Conservation (phyloP, 768 basidiomycete species). For the Tephrocybe rancida region DNA sequence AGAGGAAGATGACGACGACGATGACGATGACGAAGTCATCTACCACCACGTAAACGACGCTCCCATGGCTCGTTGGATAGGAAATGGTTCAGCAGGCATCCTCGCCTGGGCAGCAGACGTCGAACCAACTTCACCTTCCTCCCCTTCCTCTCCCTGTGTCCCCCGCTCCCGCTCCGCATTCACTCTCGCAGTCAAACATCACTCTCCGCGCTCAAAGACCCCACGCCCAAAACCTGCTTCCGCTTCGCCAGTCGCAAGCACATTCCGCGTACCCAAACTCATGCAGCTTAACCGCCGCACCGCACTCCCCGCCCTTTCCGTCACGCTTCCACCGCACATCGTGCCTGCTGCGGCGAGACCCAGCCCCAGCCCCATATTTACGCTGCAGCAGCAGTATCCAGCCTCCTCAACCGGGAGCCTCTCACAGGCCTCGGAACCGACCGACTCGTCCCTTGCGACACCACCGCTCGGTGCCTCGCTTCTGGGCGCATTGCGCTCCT, state of each 20-base stretch:
- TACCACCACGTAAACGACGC: slow-evolving; percentile 22
- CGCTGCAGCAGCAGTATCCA: slow-evolving; percentile 25
- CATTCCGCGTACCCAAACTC: slow-evolving; percentile 37
- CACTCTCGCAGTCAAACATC: too few species aligned
- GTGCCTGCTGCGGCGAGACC: slow-evolving; percentile 31
- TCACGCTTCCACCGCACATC: slow-evolving; percentile 41
- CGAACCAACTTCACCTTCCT: slow-evolving; percentile 23
- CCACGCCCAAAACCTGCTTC: neutral
- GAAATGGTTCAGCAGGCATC: slow-evolving; percentile 45
- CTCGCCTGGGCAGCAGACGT: slow-evolving; percentile 47
- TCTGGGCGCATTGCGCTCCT: too few species aligned
- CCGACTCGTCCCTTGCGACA: slow-evolving; percentile 56
- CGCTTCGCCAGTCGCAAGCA: too few species aligned
- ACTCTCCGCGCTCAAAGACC: neutral
- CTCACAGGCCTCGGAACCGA: slow-evolving; percentile 37
- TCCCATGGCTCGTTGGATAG: slow-evolving; percentile 33
- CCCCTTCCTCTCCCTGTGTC: slow-evolving; percentile 20
- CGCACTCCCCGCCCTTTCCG: slow-evolving; percentile 47
- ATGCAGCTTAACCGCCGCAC: slow-evolving; percentile 41
- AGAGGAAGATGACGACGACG: too few species aligned
- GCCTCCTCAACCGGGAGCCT: slow-evolving; percentile 32
- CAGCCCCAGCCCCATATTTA: slow-evolving; percentile 33
- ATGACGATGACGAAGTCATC: slow-evolving; percentile 27
- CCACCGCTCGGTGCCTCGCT: slow-evolving; percentile 35
- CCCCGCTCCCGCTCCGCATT: too few species aligned